Percentiles rank a stretch among this genome's conserved stretches.
Evolutionary conservation across 352 stramenopile genomes (phyloP).

Genomic region (Phytophthora brassicae): DNA sequence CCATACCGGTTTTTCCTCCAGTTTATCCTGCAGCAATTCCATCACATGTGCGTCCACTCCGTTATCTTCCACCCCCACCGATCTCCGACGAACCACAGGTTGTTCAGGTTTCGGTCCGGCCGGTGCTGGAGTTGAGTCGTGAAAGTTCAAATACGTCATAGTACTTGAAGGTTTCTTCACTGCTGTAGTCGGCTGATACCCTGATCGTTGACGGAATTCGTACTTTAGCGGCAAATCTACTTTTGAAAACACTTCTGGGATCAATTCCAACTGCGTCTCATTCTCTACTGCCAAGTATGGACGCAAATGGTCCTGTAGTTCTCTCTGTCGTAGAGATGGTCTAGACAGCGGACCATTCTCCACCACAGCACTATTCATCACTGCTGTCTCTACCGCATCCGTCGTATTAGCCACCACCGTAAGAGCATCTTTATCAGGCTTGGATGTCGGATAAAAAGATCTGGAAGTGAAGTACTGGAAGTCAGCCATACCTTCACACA

Average conservation of each 20-base stretch:
- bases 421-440: conserved; percentile 30
- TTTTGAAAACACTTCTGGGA: conserved; percentile 84
- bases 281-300: conserved; percentile 55
- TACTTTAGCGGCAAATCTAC: conserved; percentile 84
- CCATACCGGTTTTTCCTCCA: conserved; percentile 75
- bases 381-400: conserved; percentile 22
- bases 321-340: conserved; percentile 38
- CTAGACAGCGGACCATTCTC: conserved; percentile 46
- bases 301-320: conserved; percentile 56
- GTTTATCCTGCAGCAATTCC: conserved; percentile 49
- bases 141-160: conserved; percentile 83
- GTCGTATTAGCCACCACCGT: conserved; percentile 26
- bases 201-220: conserved; percentile 76
- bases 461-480: conserved; percentile 82
- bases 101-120: conserved; percentile 49
- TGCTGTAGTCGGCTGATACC: conserved; percentile 61
- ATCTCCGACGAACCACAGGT: conserved; percentile 47
- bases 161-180: conserved; percentile 71
- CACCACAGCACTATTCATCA: conserved; percentile 33
- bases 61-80: conserved; percentile 55
- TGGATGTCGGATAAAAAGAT: conserved; percentile 53
- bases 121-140: conserved; percentile 58
- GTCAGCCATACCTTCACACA: conserved; percentile 86
- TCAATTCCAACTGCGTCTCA: conserved; percentile 65
- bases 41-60: conserved; percentile 68